Conservation (phyloP, 140 eudicot species). For the Stevia rebaudiana region DNA sequence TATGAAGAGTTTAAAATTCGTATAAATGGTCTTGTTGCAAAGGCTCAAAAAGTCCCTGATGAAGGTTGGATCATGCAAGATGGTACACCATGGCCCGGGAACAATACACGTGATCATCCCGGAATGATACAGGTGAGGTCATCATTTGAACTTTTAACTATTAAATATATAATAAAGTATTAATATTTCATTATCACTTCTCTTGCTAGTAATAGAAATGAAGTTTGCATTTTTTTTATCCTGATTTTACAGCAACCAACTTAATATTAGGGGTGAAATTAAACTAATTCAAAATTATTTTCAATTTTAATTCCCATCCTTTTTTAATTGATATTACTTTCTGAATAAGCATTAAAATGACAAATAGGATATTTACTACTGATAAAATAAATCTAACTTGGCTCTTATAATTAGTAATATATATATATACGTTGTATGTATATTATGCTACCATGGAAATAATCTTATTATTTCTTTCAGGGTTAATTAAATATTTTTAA, state of each 20-base stretch:
- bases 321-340: neutral
- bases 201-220: neutral
- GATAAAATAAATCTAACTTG: neutral
- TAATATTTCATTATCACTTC: neutral
- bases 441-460: conserved; percentile 1
- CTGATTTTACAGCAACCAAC: conserved; percentile 1
- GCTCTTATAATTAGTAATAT: neutral
- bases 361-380: neutral
- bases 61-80: conserved; percentile 99
- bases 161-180: neutral
- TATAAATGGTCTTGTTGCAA: conserved; percentile 84
- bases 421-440: neutral
- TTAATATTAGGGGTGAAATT: neutral
- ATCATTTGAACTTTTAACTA: too few species aligned
- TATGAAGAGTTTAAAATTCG: conserved; percentile 94
- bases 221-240: neutral
- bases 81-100: conserved; percentile 99
- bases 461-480: neutral
- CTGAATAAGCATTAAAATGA: neutral
- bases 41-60: conserved; percentile 86
- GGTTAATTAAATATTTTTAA: neutral
- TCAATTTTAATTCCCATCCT: neutral
- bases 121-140: conserved; percentile 99
- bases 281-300: neutral
- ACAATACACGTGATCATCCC: conserved; percentile 94